Conservation (phyloP, 148 eudicot species). For the Rhododendron williamsianum region DNA sequence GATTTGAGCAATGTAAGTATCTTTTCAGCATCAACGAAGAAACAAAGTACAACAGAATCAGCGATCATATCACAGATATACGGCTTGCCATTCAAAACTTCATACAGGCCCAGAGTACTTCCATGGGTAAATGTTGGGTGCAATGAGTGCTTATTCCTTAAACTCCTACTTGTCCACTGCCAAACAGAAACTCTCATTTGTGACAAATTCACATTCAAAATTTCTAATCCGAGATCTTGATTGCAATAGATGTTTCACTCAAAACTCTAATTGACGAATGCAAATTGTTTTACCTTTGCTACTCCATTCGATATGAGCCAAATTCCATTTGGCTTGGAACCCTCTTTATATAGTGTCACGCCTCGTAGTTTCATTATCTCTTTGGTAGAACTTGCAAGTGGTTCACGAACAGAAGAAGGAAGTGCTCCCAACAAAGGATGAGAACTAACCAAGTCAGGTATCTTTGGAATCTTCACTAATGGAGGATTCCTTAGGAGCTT, state of each 20-base stretch:
- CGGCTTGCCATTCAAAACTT: constrained; percentile 79
- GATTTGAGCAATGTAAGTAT: constrained; percentile 50
- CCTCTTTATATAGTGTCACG: constrained; percentile 66
- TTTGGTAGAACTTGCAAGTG: constrained; percentile 64
- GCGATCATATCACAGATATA: constrained; percentile 70
- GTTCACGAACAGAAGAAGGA: constrained; percentile 51
- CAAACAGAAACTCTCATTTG: constrained; percentile 11
- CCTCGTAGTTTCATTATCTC: constrained; percentile 75
- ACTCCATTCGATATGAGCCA: constrained; percentile 91
- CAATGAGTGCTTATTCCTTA: constrained; percentile 48
- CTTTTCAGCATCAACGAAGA: constrained; percentile 67
- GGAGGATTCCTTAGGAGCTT: constrained; percentile 83
- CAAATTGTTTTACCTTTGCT: constrained; percentile 56
- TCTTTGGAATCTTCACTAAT: constrained; percentile 72
- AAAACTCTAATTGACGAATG: background rate
- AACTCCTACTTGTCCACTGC: constrained; percentile 76
- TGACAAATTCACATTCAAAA: background rate
- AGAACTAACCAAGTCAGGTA: constrained; percentile 47
- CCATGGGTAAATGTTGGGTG: constrained; percentile 90
- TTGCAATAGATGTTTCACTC: background rate
- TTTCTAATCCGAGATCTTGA: background rate
- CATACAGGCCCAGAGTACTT: constrained; percentile 85
- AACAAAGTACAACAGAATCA: constrained; percentile 83
- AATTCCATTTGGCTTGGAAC: constrained; percentile 69
- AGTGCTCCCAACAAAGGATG: constrained; percentile 92